A percentile compares a stretch with the other conserved stretches of the same genome.
Conservation (phyloP, 75 land plant genomes). For the Picea sitchensis region DNA sequence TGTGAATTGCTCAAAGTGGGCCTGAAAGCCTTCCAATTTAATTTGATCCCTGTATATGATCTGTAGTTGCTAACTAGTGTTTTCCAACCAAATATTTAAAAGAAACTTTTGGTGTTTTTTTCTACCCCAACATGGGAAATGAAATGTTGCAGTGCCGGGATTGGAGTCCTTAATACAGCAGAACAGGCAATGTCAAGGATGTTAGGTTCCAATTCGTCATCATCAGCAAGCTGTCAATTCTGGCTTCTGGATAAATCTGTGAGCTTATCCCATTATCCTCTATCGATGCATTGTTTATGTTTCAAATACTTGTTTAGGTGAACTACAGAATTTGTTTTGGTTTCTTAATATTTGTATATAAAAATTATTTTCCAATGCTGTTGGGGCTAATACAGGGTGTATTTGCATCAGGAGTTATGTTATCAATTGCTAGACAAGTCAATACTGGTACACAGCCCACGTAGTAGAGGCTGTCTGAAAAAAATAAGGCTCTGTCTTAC, state of each 20-base stretch:
- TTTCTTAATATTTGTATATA: neutral
- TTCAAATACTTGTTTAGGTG: neutral
- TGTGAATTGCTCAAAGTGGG: neutral
- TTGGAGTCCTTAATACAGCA: conserved; percentile 83
- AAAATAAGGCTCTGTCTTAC: no score
- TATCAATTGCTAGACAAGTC: no score
- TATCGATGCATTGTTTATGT: neutral
- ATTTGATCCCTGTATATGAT: neutral
- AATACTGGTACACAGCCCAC: no score
- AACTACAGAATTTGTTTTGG: neutral
- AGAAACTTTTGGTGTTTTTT: neutral
- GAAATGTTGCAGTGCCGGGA: conserved; percentile 74
- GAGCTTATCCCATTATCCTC: conserved; percentile 12
- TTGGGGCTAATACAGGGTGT: no score
- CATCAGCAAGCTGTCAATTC: conserved; percentile 41
- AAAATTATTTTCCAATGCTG: no score
- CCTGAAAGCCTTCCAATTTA: neutral
- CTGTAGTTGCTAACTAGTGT: neutral
- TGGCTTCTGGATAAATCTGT: conserved; percentile 87
- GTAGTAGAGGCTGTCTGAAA: no score
- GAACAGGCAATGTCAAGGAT: conserved; percentile 62
- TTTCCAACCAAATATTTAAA: neutral
- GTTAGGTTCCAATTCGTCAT: conserved; percentile 29
- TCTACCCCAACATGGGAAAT: neutral
- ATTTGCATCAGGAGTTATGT: no score